These are phyloP conservation scores for Aspergillus asperescens DNA, from an alignment of 495 filamentous ascomycete species.

Conservation along the genomic window DNA sequence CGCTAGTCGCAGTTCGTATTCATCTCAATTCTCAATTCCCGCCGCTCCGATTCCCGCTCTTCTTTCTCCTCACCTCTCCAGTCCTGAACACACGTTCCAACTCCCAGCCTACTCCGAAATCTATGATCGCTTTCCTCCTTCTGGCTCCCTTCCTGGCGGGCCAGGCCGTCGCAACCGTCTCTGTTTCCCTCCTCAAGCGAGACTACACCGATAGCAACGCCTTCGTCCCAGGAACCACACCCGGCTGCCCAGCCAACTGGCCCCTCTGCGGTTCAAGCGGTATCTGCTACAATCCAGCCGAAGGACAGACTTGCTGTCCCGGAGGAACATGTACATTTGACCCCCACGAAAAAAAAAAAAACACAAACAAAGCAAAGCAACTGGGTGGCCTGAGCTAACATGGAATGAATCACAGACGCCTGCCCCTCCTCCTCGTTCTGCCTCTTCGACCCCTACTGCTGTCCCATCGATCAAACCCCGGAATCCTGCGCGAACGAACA, in stretches of 20 bases:
- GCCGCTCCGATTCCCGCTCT: not conserved
- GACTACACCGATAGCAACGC: slow-evolving; percentile 3
- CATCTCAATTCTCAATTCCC: not conserved
- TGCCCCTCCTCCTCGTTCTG: slow-evolving; percentile 18
- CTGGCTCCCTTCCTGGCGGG: slow-evolving; percentile 11
- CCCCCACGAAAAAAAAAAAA: not conserved
- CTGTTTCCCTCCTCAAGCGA: slow-evolving; percentile 6
- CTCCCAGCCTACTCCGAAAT: not conserved
- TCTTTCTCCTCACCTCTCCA: not conserved
- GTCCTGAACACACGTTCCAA: not conserved
- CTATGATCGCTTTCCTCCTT: slow-evolving; percentile 7
- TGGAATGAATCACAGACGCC: slow-evolving; percentile 7
- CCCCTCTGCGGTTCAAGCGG: slow-evolving; percentile 9
- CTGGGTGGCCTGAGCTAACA: not conserved
- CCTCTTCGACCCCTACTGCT: slow-evolving; percentile 12
- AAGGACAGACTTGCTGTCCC: slow-evolving; percentile 14
- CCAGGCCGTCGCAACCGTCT: slow-evolving; percentile 9
- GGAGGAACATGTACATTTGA: slow-evolving; percentile 14
- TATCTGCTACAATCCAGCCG: slow-evolving; percentile 15
- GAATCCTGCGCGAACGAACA: slow-evolving; percentile 13
- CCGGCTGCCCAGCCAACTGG: slow-evolving; percentile 15
- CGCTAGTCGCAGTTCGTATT: not conserved
- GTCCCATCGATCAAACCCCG: slow-evolving; percentile 9
- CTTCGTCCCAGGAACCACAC: slow-evolving; percentile 13
- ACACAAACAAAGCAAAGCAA: not conserved